phyloP scores from a whole-genome alignment of 306 rosid genomes.

The Ceratonia siliqua region DNA sequence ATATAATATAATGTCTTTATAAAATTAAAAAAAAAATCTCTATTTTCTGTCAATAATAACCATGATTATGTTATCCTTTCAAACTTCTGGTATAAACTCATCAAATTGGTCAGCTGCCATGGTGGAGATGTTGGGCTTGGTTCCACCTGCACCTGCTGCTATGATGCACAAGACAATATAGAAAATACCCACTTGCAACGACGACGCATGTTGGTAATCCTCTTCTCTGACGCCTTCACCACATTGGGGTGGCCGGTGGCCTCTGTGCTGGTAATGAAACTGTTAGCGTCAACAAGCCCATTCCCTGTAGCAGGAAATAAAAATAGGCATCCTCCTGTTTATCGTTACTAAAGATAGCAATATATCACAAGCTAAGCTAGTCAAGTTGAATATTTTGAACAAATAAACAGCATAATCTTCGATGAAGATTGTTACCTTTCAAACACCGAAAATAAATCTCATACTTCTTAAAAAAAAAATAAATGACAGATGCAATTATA shows the following conservation, averaged over 20 bases:
- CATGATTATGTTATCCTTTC: too few relatives aligned
- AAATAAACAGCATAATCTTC: too few relatives aligned
- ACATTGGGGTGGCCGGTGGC: slow-evolving; percentile 68
- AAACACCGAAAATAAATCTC: too few relatives aligned
- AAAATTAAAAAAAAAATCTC: too few relatives aligned
- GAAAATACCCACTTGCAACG: slow-evolving; percentile 60
- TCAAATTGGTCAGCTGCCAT: slow-evolving; percentile 91
- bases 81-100: slow-evolving; percentile 68
- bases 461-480: too few relatives aligned
- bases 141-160: slow-evolving; percentile 77
- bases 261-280: slow-evolving; percentile 59
- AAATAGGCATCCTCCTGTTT: neutral
- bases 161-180: slow-evolving; percentile 58
- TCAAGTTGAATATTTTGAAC: neutral
- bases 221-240: slow-evolving; percentile 19
- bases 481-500: slow-evolving; percentile 50
- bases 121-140: slow-evolving; percentile 81
- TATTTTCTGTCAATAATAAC: too few relatives aligned
- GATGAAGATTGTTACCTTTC: neutral
- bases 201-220: slow-evolving; percentile 51
- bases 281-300: slow-evolving; percentile 61
- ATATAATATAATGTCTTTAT: too few relatives aligned
- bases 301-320: slow-evolving; percentile 40
- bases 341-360: neutral
- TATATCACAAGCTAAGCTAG: neutral